Percentiles rank a stretch among this genome's conserved stretches.
Conservation (phyloP, 257 asterid species). For the Jasminum sambac region DNA sequence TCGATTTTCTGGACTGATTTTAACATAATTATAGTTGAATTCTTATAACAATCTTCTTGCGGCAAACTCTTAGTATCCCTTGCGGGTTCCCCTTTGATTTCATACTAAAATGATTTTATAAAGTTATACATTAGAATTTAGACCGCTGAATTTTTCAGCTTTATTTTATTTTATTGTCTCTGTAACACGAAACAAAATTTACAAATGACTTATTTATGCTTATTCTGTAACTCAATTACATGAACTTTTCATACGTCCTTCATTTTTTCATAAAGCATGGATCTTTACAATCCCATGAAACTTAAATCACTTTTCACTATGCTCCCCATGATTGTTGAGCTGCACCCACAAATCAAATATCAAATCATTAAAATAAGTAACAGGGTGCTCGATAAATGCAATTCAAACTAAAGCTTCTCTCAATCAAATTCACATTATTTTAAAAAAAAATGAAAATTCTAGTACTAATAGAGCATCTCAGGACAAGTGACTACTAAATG, state of each 20-base stretch:
- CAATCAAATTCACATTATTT: not conserved
- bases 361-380: not conserved
- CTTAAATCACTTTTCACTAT: not conserved
- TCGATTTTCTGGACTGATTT: not conserved
- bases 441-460: no score
- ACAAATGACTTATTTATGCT: not conserved
- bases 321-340: constrained; percentile 44
- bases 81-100: no score
- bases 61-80: no score
- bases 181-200: no score
- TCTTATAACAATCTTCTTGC: not conserved
- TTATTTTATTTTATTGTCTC: no score
- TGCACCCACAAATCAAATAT: constrained; percentile 23
- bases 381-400: not conserved
- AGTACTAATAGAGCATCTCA: no score
- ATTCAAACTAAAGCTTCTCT: not conserved
- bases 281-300: not conserved
- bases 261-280: not conserved
- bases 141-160: no score
- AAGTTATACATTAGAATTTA: no score
- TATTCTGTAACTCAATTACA: not conserved
- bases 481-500: no score
- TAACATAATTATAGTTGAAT: not conserved
- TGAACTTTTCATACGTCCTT: not conserved
- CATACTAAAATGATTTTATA: no score